Evolutionary conservation across 495 filamentous ascomycete species (phyloP), one percentile per base, ranked within the genome.

Genomic region (Astrocystis sublimbata): DNA sequence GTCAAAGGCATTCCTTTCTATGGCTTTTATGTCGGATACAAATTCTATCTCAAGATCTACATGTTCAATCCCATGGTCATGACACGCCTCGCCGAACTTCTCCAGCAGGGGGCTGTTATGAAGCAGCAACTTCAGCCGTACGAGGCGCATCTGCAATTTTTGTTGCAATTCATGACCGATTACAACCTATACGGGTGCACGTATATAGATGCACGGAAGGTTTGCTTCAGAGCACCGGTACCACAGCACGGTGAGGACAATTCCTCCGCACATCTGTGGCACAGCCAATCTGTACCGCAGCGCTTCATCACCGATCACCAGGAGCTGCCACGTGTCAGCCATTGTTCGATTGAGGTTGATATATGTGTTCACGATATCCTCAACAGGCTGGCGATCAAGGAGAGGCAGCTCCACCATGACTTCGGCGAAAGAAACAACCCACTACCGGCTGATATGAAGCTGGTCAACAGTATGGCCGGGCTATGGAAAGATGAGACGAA

Each of bases 161-260:
- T 97, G 8, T 82, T 93, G 1, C 96, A 97, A 77, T 98, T 96
- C 86, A 97, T 98, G 93, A 89, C 88, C 65, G 96, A 98, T 70
- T 98, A 92, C 80, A 98, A 96, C 65, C 79, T 98, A 65, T 97
- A 93, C 70, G 94, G 94, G 10, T 98, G 94, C 70, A 87, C 84
- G 30, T 97, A 91, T 68, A 87, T 98, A 71, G 76, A 82, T 38
- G 71, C 72, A 4, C 62, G 60, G 9, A 88, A 85, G 43, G 83
- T 85, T 28, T 80, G 72, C 40, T 97, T 97, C 67, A 85, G 96
- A 54, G 75, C 77, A 36, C 92, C 92, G 4, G 81, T 97, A 7
- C 93, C 96, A 2, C 75, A 85, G 1, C 60, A 66, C 38, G 84
- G 83, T 60, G 75, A 88, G 8, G 82, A 88, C 42, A 69, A 85